These are phyloP conservation scores for Fusarium incarnatum DNA, from an alignment of 2,329 filamentous ascomycete species.

Conservation along the genomic window DNA sequence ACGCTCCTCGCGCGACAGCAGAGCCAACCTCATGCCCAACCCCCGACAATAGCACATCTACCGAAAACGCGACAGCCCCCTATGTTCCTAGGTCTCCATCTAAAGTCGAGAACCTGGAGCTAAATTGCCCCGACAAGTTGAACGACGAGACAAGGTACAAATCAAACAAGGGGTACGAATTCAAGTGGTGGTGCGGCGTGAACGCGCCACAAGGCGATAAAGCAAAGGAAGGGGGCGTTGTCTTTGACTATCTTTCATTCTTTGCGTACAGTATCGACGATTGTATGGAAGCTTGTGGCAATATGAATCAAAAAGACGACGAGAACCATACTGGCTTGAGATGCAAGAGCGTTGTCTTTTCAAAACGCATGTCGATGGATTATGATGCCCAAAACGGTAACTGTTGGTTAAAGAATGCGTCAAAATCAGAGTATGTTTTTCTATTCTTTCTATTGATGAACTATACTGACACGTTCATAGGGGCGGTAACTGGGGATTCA, in stretches of 20 bases:
- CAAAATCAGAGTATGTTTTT: background rate
- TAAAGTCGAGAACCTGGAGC: background rate
- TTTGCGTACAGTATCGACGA: constrained; percentile 22
- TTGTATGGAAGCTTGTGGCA: constrained; percentile 25
- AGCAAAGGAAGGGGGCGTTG: constrained; percentile 19
- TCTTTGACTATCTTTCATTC: constrained; percentile 10
- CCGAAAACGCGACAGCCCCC: constrained; percentile 21
- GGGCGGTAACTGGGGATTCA: constrained; percentile 19
- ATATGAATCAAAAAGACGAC: constrained; percentile 25
- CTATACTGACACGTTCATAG: background rate
- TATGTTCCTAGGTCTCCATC: constrained; percentile 24
- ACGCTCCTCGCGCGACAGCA: constrained; percentile 18
- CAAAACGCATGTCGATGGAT: constrained; percentile 10
- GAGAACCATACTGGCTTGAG: background rate
- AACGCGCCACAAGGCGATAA: constrained; percentile 5
- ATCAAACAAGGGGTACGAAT: constrained; percentile 31
- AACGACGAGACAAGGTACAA: constrained; percentile 23
- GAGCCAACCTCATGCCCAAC: constrained; percentile 22
- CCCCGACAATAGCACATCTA: constrained; percentile 6
- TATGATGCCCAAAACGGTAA: background rate
- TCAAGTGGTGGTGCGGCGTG: constrained; percentile 36
- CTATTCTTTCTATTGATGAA: fast-evolving
- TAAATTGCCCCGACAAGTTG: constrained; percentile 16
- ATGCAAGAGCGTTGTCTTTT: constrained; percentile 26
- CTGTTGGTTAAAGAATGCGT: constrained; percentile 26